These are phyloP conservation scores for Boletus rubroflammeus DNA, from an alignment of 768 basidiomycete genomes.

Conservation along the genomic window DNA sequence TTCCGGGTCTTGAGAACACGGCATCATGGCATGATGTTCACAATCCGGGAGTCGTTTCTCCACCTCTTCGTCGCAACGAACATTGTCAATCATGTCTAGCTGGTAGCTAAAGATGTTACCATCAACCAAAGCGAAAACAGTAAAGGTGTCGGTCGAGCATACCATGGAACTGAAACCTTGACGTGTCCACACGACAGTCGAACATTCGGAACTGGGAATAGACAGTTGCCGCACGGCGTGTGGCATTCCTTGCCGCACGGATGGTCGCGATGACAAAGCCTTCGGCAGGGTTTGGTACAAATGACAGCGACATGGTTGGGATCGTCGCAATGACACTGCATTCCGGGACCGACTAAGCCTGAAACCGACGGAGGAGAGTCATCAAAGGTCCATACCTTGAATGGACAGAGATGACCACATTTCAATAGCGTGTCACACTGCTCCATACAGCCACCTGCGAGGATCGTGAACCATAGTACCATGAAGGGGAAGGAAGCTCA, in stretches of 20 bases:
- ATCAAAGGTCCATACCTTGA: slow-evolving; percentile 40
- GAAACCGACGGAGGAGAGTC: not conserved
- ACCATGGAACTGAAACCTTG: slow-evolving; percentile 48
- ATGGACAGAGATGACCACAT: slow-evolving; percentile 67
- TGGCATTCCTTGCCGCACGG: slow-evolving; percentile 56
- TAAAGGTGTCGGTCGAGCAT: slow-evolving; percentile 5
- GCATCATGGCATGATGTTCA: slow-evolving; percentile 48
- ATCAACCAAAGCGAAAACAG: not conserved
- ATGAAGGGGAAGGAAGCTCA: no score
- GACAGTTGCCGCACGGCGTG: slow-evolving; percentile 50
- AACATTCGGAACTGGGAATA: slow-evolving; percentile 44
- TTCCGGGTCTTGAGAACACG: slow-evolving; percentile 45
- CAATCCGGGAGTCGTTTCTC: slow-evolving; percentile 46
- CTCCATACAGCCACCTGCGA: slow-evolving; percentile 59
- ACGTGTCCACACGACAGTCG: slow-evolving; percentile 57
- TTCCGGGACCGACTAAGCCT: not conserved
- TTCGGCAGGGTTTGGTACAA: slow-evolving; percentile 48
- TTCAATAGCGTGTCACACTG: slow-evolving; percentile 49
- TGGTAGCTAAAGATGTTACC: slow-evolving; percentile 36
- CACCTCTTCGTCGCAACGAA: slow-evolving; percentile 43
- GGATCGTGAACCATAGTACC: not conserved
- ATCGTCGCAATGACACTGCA: slow-evolving; percentile 61
- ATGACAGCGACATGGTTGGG: slow-evolving; percentile 45
- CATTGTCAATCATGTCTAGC: slow-evolving; percentile 41
- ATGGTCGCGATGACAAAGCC: slow-evolving; percentile 52